Evolutionary conservation across 1,139 yeast species (phyloP).

Genomic region (Nakaseomyces sp.): DNA sequence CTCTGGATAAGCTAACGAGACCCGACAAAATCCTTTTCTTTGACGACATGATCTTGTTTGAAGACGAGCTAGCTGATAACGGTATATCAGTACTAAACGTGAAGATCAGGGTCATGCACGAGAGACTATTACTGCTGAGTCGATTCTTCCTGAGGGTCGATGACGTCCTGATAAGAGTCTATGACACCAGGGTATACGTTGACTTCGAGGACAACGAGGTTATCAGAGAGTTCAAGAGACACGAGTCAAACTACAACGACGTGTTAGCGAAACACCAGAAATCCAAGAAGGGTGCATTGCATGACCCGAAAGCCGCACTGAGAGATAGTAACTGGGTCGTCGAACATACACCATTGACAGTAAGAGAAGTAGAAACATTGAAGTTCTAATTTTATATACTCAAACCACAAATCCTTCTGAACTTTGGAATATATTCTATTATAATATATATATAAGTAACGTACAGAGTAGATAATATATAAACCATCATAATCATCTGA

Average conservation of each 20-base stretch:
- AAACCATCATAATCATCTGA: no score
- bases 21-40: constrained; percentile 84
- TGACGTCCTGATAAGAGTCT: constrained; percentile 70
- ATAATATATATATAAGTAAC: no score
- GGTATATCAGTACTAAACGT: constrained; percentile 74
- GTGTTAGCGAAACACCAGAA: constrained; percentile 36
- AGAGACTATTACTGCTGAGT: constrained; percentile 60
- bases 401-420: no score
- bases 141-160: constrained; percentile 84
- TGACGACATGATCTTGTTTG: constrained; percentile 81
- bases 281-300: constrained; percentile 30
- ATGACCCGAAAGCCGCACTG: constrained; percentile 66
- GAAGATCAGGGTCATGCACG: constrained; percentile 84
- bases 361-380: constrained; percentile 28
- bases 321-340: constrained; percentile 83
- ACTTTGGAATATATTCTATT: no score
- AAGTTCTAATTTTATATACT: constrained; percentile 10
- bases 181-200: constrained; percentile 76
- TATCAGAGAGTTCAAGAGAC: constrained; percentile 68
- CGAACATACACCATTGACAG: constrained; percentile 43
- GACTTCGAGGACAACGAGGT: constrained; percentile 63
- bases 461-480: no score
- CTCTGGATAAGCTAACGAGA: constrained; percentile 55
- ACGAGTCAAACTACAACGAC: constrained; percentile 56
- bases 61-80: constrained; percentile 93